Evolutionary conservation across 1,284 basidiomycete species (phyloP), one percentile per base, ranked within the genome.

Genomic region (Tilletiaria anomala): DNA sequence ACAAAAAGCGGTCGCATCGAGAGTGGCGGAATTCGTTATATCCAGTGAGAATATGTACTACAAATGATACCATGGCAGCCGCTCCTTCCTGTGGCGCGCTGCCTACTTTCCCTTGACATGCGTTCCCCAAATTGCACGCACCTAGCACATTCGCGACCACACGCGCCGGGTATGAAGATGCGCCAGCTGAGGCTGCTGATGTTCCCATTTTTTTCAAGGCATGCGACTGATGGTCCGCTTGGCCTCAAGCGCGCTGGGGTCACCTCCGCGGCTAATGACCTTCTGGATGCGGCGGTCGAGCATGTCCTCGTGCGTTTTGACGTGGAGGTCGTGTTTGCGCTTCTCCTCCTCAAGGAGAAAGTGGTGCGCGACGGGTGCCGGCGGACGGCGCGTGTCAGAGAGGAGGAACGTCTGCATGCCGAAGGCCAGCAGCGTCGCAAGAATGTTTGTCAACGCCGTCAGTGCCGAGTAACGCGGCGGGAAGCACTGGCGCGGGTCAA

Each of bases 341-440:
- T 51, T 39, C 32, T 54, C 50, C 33, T 55, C 48, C 32, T 45
- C 47, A 38, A 50, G 46, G 38, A 50, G 18, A 45, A 54, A 44
- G 40, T 35, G 36, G 34, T 54, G 48, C 5, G 43, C 22, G 8
- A 56, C 48, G n/a, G 36, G 26, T 0, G 54, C 51, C 10, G 54
- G 45, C 11, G 56, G 56, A 6, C 56, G 40, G 6, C 56, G 42
- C 10, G 52, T 56, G 48, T 58, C 54, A 19, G 39, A 41, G 32
- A 58, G 46, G 47, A 58, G 48, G 52, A 56, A 58, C 18, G 56
- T 58, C 52, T 58, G 57, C 40, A 58, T 50, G 6, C 35, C 45
- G 31, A 41, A 40, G 6, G 50, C 56, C 19, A 56, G 19, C n/a
- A 58, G 19, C 1, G 56, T 56, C 3, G 52, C 54, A 0, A 51